These are phyloP conservation scores for Sparassis latifolia DNA, from an alignment of 1,284 basidiomycete species.

Conservation along the genomic window DNA sequence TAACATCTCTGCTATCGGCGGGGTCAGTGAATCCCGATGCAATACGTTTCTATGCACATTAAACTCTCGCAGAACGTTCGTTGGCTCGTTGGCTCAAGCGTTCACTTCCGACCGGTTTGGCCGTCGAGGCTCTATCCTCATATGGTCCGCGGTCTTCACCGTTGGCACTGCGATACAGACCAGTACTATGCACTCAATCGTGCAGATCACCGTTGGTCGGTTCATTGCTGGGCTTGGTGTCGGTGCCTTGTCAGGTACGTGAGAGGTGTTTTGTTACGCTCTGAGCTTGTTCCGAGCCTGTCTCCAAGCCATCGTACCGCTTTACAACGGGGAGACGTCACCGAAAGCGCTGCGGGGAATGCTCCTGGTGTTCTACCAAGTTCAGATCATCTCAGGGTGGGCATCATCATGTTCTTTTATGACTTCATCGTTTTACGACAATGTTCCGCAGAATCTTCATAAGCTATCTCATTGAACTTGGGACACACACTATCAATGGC, in stretches of 20 bases:
- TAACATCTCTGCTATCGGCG: constrained; percentile 74
- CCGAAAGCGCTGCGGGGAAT: constrained; percentile 72
- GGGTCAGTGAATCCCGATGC: constrained; percentile 37
- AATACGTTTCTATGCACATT: neutral
- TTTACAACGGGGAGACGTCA: constrained; percentile 77
- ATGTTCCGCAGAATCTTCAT: constrained; percentile 49
- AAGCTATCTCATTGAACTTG: constrained; percentile 69
- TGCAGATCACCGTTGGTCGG: constrained; percentile 63
- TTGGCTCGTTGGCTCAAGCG: constrained; percentile 67
- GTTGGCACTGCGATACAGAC: constrained; percentile 69
- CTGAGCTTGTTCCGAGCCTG: neutral
- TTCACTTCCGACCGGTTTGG: constrained; percentile 74
- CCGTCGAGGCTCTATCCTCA: constrained; percentile 64
- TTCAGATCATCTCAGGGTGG: constrained; percentile 68
- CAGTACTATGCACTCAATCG: constrained; percentile 50
- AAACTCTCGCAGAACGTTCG: constrained; percentile 48
- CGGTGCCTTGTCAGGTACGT: constrained; percentile 62
- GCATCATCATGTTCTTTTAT: constrained; percentile 8
- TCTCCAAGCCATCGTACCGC: constrained; percentile 61
- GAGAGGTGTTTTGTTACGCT: neutral
- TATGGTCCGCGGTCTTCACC: constrained; percentile 75
- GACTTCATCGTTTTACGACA: neutral
- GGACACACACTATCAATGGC: constrained; percentile 50
- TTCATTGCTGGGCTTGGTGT: constrained; percentile 72
- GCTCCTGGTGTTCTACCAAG: constrained; percentile 69